Evolutionary conservation across 148 eudicot genomes (phyloP).

Genomic region (Agrostemma githago): DNA sequence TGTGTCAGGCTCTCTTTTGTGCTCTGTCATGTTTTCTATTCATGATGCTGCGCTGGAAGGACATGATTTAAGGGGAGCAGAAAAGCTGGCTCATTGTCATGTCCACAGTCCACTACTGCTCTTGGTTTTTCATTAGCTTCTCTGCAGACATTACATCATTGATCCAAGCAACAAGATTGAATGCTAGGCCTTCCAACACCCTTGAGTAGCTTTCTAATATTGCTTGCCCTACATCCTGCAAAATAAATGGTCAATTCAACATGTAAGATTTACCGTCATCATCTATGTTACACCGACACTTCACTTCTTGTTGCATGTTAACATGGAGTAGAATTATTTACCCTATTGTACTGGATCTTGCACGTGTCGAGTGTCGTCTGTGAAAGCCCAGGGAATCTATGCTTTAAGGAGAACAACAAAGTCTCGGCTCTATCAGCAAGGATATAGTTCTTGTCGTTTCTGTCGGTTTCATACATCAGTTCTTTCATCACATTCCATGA

Average conservation of each 20-base stretch:
- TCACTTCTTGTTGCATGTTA: too few species aligned
- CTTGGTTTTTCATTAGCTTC: constrained; percentile 50
- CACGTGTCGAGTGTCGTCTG: constrained; percentile 88
- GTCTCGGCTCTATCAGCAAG: constrained; percentile 75
- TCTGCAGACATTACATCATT: constrained; percentile 82
- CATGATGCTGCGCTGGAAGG: background rate
- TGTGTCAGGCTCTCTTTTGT: background rate
- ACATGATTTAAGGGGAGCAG: background rate
- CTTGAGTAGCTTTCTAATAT: constrained; percentile 96
- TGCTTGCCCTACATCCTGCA: constrained; percentile 95
- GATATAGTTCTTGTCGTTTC: constrained; percentile 65
- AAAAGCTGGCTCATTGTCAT: background rate
- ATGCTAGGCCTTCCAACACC: constrained; percentile 91
- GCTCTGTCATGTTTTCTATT: background rate
- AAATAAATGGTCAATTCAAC: background rate
- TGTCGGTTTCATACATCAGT: constrained; percentile 48
- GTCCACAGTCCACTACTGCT: constrained; percentile 23
- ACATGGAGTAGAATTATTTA: constrained; percentile 12
- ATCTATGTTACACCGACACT: background rate
- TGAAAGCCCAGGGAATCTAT: constrained; percentile 79
- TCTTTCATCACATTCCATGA: constrained; percentile 82
- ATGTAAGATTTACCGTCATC: background rate
- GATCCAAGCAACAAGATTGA: constrained; percentile 80
- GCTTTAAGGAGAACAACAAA: constrained; percentile 70
- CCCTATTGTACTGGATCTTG: constrained; percentile 89